A percentile compares a stretch with the other conserved stretches of the same genome.
These are phyloP conservation scores for Ilex asprella DNA, from an alignment of 257 asterid species.

Conservation along the genomic window DNA sequence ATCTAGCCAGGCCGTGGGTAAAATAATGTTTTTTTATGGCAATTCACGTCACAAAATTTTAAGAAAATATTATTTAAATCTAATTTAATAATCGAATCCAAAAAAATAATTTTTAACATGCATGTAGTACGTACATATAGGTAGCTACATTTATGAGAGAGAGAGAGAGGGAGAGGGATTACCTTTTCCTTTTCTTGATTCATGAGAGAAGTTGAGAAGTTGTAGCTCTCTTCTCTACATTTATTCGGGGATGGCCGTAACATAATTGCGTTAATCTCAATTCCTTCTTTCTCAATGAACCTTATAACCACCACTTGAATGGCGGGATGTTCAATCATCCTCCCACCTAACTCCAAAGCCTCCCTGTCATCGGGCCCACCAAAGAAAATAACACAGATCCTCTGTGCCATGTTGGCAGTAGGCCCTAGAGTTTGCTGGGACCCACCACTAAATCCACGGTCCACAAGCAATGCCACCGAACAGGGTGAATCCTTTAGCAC, in stretches of 20 bases:
- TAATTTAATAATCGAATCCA: too few relatives aligned
- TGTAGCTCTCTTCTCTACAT: constrained; percentile 8
- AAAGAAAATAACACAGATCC: constrained; percentile 34
- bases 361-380: constrained; percentile 55
- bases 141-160: background rate
- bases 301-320: constrained; percentile 33
- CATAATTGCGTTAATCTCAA: background rate
- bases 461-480: constrained; percentile 36
- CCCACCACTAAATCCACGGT: constrained; percentile 29
- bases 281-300: constrained; percentile 12
- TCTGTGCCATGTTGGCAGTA: constrained; percentile 8
- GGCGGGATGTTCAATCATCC: constrained; percentile 50
- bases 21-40: too few relatives aligned
- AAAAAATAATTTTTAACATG: too few relatives aligned
- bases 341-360: constrained; percentile 37
- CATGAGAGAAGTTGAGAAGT: constrained; percentile 2
- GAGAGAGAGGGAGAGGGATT: background rate
- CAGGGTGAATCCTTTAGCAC: constrained; percentile 31
- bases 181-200: constrained; percentile 19
- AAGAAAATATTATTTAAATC: too few relatives aligned
- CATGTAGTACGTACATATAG: too few relatives aligned
- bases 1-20: too few relatives aligned
- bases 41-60: too few relatives aligned
- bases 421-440: constrained; percentile 3
- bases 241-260: constrained; percentile 1